Evolutionary conservation across 768 basidiomycete genomes (phyloP).

Genomic region (Mycena vulgaris): DNA sequence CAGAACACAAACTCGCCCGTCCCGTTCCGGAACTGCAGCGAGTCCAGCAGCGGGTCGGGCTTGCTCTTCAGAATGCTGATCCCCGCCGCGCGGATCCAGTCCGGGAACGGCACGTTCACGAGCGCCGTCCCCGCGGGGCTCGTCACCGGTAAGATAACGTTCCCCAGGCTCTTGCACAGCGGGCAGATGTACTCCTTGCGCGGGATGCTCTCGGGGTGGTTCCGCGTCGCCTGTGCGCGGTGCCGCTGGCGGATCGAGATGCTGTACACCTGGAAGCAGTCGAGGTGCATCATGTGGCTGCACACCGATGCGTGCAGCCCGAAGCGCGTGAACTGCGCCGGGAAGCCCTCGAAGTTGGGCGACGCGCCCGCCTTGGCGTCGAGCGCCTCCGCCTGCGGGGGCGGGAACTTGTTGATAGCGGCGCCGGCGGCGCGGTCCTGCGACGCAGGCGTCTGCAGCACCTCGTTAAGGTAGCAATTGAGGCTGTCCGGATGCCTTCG

Average conservation of each 20-base stretch:
- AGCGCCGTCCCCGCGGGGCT: constrained; percentile 64
- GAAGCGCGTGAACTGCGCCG: constrained; percentile 80
- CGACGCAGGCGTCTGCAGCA: constrained; percentile 72
- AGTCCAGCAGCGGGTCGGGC: constrained; percentile 80
- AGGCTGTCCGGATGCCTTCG: constrained; percentile 83
- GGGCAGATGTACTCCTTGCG: constrained; percentile 97
- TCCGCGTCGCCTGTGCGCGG: constrained; percentile 88
- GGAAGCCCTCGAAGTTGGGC: constrained; percentile 82
- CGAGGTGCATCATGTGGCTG: constrained; percentile 97
- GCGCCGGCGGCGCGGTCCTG: constrained; percentile 69
- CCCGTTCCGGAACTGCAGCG: constrained; percentile 82
- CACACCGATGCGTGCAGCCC: constrained; percentile 92
- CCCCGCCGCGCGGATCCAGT: constrained; percentile 92
- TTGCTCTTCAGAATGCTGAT: constrained; percentile 91
- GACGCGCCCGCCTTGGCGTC: constrained; percentile 60
- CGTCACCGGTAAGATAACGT: constrained; percentile 90
- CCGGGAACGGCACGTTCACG: constrained; percentile 78
- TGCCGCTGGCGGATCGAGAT: constrained; percentile 90
- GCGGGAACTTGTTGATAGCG: constrained; percentile 61
- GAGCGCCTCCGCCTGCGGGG: constrained; percentile 62
- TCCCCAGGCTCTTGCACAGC: constrained; percentile 96
- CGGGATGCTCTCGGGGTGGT: constrained; percentile 95
- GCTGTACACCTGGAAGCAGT: constrained; percentile 94
- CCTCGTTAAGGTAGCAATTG: constrained; percentile 78
- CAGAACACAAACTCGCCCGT: constrained; percentile 93